Conservation (phyloP, 345 rosid genomes). For the Gossypium arboreum region DNA sequence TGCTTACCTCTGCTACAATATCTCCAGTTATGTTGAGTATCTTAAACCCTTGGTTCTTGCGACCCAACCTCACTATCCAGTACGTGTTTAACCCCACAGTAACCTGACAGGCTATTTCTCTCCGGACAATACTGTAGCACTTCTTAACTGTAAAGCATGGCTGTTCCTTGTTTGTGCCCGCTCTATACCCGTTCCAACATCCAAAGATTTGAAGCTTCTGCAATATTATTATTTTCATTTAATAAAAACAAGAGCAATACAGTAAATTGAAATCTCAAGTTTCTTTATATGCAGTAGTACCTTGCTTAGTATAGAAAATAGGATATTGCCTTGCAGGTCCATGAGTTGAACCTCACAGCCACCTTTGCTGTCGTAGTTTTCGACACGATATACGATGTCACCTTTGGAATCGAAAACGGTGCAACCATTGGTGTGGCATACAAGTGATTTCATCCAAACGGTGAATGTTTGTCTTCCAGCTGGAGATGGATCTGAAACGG, state of each 20-base stretch:
- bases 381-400: constrained; percentile 49
- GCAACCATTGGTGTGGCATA: constrained; percentile 49
- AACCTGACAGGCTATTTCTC: constrained; percentile 24
- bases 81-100: constrained; percentile 16
- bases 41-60: constrained; percentile 21
- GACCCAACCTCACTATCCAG: constrained; percentile 22
- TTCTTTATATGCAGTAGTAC: constrained; percentile 23
- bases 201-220: constrained; percentile 32
- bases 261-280: background rate
- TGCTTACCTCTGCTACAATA: constrained; percentile 39
- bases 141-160: constrained; percentile 39
- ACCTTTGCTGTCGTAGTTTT: constrained; percentile 44
- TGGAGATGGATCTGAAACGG: background rate
- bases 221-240: background rate
- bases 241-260: background rate
- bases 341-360: constrained; percentile 48
- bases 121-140: constrained; percentile 20
- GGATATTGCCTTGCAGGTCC: constrained; percentile 42
- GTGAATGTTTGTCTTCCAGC: constrained; percentile 42
- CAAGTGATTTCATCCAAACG: constrained; percentile 63
- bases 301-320: constrained; percentile 47
- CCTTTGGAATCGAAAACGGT: constrained; percentile 53
- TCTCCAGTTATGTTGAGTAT: constrained; percentile 35
- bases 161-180: constrained; percentile 14
- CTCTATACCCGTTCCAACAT: constrained; percentile 39